phyloP scores from a whole-genome alignment of 2,329 filamentous ascomycete species.

The Biscogniauxia marginata region DNA sequence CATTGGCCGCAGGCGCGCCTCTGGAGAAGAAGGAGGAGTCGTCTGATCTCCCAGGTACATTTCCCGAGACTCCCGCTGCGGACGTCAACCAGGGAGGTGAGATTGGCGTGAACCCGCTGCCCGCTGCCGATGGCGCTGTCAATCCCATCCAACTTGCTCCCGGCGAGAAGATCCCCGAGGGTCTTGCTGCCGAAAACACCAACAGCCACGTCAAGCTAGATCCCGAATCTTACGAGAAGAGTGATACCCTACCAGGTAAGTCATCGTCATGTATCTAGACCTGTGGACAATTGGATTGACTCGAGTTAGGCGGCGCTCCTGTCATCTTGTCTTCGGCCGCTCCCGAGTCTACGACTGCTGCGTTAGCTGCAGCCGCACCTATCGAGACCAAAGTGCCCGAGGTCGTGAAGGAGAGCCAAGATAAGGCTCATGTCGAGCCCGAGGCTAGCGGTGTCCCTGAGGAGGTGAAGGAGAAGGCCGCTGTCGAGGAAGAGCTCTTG shows the following conservation, averaged over 20 bases:
- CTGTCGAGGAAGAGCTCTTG: slow-evolving; percentile 69
- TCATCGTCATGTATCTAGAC: slow-evolving; percentile 7
- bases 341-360: slow-evolving; percentile 42
- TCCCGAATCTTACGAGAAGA: slow-evolving; percentile 82
- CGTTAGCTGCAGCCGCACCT: slow-evolving; percentile 43
- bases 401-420: slow-evolving; percentile 70
- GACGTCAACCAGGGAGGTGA: slow-evolving; percentile 46
- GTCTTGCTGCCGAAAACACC: slow-evolving; percentile 64
- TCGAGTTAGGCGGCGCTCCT: slow-evolving; percentile 22
- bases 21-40: slow-evolving; percentile 48
- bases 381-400: slow-evolving; percentile 53
- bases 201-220: slow-evolving; percentile 75
- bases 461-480: slow-evolving; percentile 69
- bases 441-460: slow-evolving; percentile 66
- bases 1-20: slow-evolving; percentile 64
- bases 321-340: slow-evolving; percentile 35
- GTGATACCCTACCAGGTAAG: slow-evolving; percentile 59
- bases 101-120: slow-evolving; percentile 60
- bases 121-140: slow-evolving; percentile 60
- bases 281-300: slow-evolving; percentile 5
- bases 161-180: slow-evolving; percentile 77
- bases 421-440: slow-evolving; percentile 60
- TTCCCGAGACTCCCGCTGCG: slow-evolving; percentile 67
- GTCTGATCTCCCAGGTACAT: slow-evolving; percentile 62
- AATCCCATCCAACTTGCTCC: slow-evolving; percentile 80